Conservation (phyloP, 345 rosid species). For the Linum trigynum region DNA sequence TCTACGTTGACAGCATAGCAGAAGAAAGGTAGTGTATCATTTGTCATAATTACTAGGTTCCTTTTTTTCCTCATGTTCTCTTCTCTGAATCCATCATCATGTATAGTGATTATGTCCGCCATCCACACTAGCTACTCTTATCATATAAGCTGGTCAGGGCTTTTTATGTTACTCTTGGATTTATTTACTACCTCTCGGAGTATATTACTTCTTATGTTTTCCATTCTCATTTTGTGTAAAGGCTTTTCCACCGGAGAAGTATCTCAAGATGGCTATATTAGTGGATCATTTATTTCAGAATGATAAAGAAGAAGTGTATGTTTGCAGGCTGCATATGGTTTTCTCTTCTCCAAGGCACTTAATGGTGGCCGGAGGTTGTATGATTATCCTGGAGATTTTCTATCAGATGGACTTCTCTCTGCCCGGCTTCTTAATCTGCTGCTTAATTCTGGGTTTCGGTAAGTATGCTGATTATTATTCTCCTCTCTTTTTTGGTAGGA, state of each 20-base stretch:
- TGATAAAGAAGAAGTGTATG: not conserved
- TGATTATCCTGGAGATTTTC: constrained; percentile 62
- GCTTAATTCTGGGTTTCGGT: constrained; percentile 77
- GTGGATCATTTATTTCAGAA: constrained; percentile 2
- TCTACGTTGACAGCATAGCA: constrained; percentile 81
- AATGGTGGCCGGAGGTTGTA: constrained; percentile 80
- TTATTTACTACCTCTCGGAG: too few relatives aligned
- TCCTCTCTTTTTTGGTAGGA: too few relatives aligned
- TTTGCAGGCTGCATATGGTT: constrained; percentile 84
- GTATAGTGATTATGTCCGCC: too few relatives aligned
- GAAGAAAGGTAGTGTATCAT: constrained; percentile 69
- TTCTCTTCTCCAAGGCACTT: constrained; percentile 97
- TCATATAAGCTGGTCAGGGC: too few relatives aligned
- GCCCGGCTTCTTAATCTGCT: constrained; percentile 68
- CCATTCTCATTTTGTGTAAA: too few relatives aligned
- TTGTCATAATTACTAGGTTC: not conserved
- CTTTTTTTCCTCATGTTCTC: not conserved
- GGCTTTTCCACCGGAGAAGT: not conserved
- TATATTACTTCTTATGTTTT: too few relatives aligned
- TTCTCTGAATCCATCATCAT: too few relatives aligned
- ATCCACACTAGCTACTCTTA: not conserved
- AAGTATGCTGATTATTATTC: constrained; percentile 12
- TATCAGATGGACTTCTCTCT: constrained; percentile 85
- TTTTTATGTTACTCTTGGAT: too few relatives aligned
- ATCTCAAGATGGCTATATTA: not conserved